Conservation (phyloP, 1,284 basidiomycete genomes). For the Pyrrhoderma lamaoense region DNA sequence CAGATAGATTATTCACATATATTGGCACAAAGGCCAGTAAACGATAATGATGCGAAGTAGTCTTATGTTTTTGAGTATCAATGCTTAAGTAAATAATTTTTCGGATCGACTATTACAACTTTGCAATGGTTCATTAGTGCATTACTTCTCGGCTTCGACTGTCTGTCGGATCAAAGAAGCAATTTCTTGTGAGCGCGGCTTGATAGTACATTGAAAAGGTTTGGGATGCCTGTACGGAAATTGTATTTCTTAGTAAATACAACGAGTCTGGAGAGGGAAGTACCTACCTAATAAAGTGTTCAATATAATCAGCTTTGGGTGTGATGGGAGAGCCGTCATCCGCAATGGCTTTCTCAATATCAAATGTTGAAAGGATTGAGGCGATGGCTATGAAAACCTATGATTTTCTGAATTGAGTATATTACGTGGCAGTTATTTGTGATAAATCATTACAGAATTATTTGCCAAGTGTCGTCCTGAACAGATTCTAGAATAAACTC, state of each 20-base stretch:
- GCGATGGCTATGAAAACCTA: constrained; percentile 11
- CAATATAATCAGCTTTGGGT: constrained; percentile 4
- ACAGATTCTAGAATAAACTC: constrained; percentile 2
- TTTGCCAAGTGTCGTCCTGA: constrained; percentile 4
- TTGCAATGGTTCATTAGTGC: too few relatives aligned
- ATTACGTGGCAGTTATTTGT: not conserved
- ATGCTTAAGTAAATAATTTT: too few relatives aligned
- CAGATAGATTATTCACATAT: too few relatives aligned
- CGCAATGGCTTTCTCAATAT: constrained; percentile 10
- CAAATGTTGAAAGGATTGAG: constrained; percentile 10
- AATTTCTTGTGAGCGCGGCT: not conserved
- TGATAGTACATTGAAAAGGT: not conserved
- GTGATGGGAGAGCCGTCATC: constrained; percentile 7
- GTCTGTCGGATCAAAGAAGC: not conserved
- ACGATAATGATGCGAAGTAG: too few relatives aligned
- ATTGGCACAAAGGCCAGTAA: too few relatives aligned
- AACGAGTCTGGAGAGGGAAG: too few relatives aligned
- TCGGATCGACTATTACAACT: too few relatives aligned
- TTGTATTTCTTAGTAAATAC: too few relatives aligned
- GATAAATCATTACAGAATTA: constrained; percentile 1
- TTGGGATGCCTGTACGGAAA: not conserved
- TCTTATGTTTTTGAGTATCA: too few relatives aligned
- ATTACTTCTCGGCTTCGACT: not conserved
- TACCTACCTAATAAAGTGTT: constrained; percentile 6
- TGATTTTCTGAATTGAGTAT: not conserved